Evolutionary conservation across 31 red algal genomes (phyloP).

Genomic region (Porphyra umbilicalis): DNA sequence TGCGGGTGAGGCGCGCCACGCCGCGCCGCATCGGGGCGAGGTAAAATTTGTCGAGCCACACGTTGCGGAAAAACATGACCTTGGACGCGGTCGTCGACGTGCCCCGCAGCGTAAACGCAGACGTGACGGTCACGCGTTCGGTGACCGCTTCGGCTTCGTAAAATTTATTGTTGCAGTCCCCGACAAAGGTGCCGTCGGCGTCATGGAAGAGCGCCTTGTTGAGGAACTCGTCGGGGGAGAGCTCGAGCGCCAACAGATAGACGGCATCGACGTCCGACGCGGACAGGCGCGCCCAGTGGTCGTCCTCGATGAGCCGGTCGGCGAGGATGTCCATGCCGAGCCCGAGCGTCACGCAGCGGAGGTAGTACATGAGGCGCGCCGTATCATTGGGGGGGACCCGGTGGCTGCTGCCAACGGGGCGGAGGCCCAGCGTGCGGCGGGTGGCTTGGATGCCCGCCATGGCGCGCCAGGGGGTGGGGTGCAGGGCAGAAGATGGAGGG

Average conservation of each 20-base stretch:
- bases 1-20: neutral
- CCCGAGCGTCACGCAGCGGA: conserved; percentile 3
- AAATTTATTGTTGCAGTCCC: neutral
- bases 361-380: conserved; percentile 9
- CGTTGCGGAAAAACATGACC: conserved; percentile 10
- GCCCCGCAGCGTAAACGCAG: neutral
- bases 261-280: conserved; percentile 3
- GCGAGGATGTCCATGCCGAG: conserved; percentile 24
- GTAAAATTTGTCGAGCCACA: conserved; percentile 4
- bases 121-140: conserved; percentile 1
- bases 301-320: conserved; percentile 12
- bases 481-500: too few species aligned
- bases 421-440: too few species aligned
- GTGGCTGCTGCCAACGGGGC: too few species aligned
- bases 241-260: neutral
- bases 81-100: conserved; percentile 3
- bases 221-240: neutral
- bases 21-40: conserved; percentile 3
- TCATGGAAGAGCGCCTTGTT: conserved; percentile 13
- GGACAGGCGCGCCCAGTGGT: conserved; percentile 7
- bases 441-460: too few species aligned
- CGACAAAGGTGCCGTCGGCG: neutral
- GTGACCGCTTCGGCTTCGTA: conserved; percentile 2
- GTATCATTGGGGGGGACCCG: conserved; percentile 20
- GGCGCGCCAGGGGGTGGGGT: too few species aligned